phyloP scores from a whole-genome alignment of 2,329 filamentous ascomycete genomes.

The Venturia oleaginea region DNA sequence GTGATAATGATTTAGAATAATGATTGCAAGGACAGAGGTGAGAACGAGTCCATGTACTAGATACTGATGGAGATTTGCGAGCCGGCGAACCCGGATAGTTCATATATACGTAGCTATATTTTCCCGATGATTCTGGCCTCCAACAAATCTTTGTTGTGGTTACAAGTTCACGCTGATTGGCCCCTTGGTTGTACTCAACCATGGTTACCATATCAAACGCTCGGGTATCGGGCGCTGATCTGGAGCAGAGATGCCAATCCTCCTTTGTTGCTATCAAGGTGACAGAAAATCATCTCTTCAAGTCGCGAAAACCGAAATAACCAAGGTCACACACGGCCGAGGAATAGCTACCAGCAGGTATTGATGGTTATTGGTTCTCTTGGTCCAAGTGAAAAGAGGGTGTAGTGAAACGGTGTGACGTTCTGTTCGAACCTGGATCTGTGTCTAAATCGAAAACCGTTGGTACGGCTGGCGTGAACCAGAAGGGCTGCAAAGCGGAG shows the following conservation, averaged over 20 bases:
- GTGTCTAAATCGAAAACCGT: background rate
- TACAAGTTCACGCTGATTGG: background rate
- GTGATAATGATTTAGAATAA: background rate
- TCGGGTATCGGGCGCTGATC: background rate
- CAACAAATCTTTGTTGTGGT: background rate
- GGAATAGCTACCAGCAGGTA: background rate
- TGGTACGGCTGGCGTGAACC: too few species aligned
- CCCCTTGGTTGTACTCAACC: background rate
- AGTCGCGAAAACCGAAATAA: background rate
- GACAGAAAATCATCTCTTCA: background rate
- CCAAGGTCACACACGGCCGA: background rate
- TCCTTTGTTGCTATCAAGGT: background rate
- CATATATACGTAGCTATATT: background rate
- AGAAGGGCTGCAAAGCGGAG: too few species aligned
- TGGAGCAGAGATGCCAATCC: background rate
- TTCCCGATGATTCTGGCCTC: background rate
- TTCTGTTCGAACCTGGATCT: background rate
- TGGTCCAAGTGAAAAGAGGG: background rate
- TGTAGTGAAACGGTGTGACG: background rate
- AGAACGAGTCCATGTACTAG: background rate
- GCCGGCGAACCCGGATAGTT: background rate
- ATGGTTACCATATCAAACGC: background rate
- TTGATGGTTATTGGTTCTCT: background rate
- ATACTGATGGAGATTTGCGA: background rate
- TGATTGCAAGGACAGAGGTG: background rate